phyloP scores from a whole-genome alignment of 805 yeast species.

The Metschnikowia koreensis region DNA sequence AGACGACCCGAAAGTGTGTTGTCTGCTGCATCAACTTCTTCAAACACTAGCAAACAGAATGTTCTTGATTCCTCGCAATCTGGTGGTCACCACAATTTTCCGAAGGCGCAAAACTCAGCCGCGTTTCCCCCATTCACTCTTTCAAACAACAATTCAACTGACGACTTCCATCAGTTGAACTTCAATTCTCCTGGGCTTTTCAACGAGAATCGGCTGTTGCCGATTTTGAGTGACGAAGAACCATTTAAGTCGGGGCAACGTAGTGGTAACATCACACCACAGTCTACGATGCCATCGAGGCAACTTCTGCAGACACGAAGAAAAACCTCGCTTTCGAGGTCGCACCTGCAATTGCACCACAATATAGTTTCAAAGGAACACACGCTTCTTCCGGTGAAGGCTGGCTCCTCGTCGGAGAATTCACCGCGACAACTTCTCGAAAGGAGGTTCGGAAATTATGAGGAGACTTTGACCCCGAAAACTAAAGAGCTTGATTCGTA shows the following conservation, averaged over 20 bases:
- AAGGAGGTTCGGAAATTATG: neutral
- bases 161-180: slow-evolving; percentile 14
- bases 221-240: slow-evolving; percentile 19
- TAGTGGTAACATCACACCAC: slow-evolving; percentile 11
- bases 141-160: slow-evolving; percentile 16
- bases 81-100: slow-evolving; percentile 7
- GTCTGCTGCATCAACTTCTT: slow-evolving; percentile 39
- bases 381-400: slow-evolving; percentile 4
- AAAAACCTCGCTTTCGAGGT: slow-evolving; percentile 17
- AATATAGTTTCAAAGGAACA: slow-evolving; percentile 6
- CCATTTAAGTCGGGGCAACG: neutral
- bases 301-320: slow-evolving; percentile 18
- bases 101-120: slow-evolving; percentile 15
- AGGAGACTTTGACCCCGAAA: slow-evolving; percentile 1
- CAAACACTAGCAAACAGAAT: slow-evolving; percentile 22
- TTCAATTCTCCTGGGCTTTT: slow-evolving; percentile 9
- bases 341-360: slow-evolving; percentile 16
- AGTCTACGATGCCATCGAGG: slow-evolving; percentile 16
- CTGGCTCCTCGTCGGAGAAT: slow-evolving; percentile 8
- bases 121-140: slow-evolving; percentile 21
- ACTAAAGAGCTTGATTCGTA: slow-evolving; percentile 4
- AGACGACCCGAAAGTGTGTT: slow-evolving; percentile 41
- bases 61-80: slow-evolving; percentile 12
- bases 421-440: slow-evolving; percentile 7
- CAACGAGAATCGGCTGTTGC: slow-evolving; percentile 16